A percentile compares a stretch with the other conserved stretches of the same genome.
Evolutionary conservation across 352 stramenopile species (phyloP).

Genomic region (Pythium phragmiticola): DNA sequence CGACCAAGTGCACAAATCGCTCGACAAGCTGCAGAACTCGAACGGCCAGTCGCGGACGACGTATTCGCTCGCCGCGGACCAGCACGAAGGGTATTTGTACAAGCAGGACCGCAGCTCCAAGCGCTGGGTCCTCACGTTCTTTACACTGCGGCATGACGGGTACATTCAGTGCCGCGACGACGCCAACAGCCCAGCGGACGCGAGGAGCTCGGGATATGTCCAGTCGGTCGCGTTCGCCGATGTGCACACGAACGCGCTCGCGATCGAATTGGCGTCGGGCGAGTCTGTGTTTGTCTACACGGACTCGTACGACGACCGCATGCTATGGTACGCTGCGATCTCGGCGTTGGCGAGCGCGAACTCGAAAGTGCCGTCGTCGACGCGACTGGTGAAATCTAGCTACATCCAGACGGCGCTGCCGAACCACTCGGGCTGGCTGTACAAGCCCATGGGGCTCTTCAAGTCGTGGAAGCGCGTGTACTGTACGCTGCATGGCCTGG

Average conservation of each 20-base stretch:
- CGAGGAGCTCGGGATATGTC: conserved; percentile 62
- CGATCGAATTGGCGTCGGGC: conserved; percentile 67
- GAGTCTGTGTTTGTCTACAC: conserved; percentile 70
- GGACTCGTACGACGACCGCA: conserved; percentile 77
- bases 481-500: conserved; percentile 72
- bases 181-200: conserved; percentile 40
- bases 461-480: conserved; percentile 82
- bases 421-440: conserved; percentile 82
- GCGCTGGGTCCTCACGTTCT: conserved; percentile 57
- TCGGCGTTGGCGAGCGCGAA: conserved; percentile 57
- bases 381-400: conserved; percentile 61
- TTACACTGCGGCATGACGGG: conserved; percentile 64
- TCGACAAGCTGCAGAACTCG: conserved; percentile 53
- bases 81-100: conserved; percentile 71
- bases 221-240: conserved; percentile 70
- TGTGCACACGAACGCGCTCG: conserved; percentile 63
- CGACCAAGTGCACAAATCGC: conserved; percentile 39
- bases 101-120: conserved; percentile 55
- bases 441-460: conserved; percentile 75
- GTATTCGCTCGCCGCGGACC: conserved; percentile 62
- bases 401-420: conserved; percentile 70
- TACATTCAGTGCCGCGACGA: conserved; percentile 68
- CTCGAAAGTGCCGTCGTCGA: conserved; percentile 34
- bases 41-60: conserved; percentile 63
- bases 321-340: conserved; percentile 81